Percentiles rank a stretch among this genome's conserved stretches.
phyloP scores from a whole-genome alignment of 208 protist genomes.

The Acanthamoeba healyi region DNA sequence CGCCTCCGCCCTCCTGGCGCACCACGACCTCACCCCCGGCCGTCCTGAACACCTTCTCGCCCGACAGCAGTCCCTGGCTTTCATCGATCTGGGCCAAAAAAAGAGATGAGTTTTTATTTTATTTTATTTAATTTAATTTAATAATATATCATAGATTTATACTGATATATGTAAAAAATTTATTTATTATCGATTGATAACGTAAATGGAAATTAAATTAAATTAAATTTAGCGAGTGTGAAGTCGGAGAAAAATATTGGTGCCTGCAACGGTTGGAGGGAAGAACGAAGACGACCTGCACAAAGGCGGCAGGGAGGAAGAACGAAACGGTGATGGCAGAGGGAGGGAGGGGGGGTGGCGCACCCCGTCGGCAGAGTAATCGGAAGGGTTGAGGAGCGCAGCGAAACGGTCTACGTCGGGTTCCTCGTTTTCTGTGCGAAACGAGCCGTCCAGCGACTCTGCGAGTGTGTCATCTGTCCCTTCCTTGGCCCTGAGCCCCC shows the following conservation, averaged over 20 bases:
- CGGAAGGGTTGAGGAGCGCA: neutral
- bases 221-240: too few species aligned
- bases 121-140: too few species aligned
- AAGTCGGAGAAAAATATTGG: too few species aligned
- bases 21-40: constrained; percentile 33
- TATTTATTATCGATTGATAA: too few species aligned
- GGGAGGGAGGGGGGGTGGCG: neutral
- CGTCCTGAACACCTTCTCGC: constrained; percentile 31
- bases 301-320: neutral
- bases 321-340: too few species aligned
- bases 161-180: too few species aligned
- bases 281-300: neutral
- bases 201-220: too few species aligned
- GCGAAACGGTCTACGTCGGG: neutral
- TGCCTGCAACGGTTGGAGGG: too few species aligned
- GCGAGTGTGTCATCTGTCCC: neutral
- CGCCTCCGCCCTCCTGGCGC: constrained; percentile 45
- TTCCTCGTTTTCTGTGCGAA: neutral
- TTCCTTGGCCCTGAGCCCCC: neutral
- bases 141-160: too few species aligned
- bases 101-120: too few species aligned
- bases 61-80: constrained; percentile 35
- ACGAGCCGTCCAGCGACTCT: neutral
- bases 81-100: constrained; percentile 45
- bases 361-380: constrained; percentile 10